Evolutionary conservation across 345 rosid genomes (phyloP).

Genomic region (Rubroshorea leprosula): DNA sequence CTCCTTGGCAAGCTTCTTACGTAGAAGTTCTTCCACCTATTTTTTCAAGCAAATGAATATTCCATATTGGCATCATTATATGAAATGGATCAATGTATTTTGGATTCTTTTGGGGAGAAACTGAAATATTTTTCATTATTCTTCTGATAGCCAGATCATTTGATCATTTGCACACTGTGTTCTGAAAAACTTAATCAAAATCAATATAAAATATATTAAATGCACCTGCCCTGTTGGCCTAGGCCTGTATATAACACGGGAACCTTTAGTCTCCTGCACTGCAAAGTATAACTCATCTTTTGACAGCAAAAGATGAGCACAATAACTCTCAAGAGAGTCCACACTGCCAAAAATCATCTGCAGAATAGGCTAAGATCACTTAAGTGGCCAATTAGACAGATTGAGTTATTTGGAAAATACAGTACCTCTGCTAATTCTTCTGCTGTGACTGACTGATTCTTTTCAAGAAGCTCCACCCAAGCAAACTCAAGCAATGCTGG

Average conservation of each 20-base stretch:
- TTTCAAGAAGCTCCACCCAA: slow-evolving; percentile 91
- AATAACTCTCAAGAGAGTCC: slow-evolving; percentile 85
- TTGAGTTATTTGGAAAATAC: slow-evolving; percentile 8
- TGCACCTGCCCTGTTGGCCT: slow-evolving; percentile 66
- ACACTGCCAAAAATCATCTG: slow-evolving; percentile 83
- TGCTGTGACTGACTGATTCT: slow-evolving; percentile 68
- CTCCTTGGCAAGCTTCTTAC: slow-evolving; percentile 61
- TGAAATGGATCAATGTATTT: neutral
- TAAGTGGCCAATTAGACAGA: slow-evolving; percentile 17
- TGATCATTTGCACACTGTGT: neutral
- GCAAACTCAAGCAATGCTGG: slow-evolving; percentile 83
- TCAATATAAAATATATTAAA: slow-evolving; percentile 7
- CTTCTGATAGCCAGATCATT: neutral
- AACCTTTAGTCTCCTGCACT: slow-evolving; percentile 64
- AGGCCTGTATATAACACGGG: slow-evolving; percentile 61
- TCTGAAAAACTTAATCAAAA: slow-evolving; percentile 8
- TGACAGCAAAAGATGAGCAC: slow-evolving; percentile 87
- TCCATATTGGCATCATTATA: slow-evolving; percentile 6
- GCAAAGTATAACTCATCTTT: slow-evolving; percentile 78
- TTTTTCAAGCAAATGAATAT: neutral
- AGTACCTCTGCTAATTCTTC: slow-evolving; percentile 93
- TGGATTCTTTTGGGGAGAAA: neutral
- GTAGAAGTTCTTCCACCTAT: slow-evolving; percentile 79
- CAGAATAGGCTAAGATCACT: slow-evolving; percentile 28
- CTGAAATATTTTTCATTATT: neutral